A percentile compares a stretch with the other conserved stretches of the same genome.
phyloP scores from a whole-genome alignment of 805 yeast genomes.

The Saturnispora quitensis region DNA sequence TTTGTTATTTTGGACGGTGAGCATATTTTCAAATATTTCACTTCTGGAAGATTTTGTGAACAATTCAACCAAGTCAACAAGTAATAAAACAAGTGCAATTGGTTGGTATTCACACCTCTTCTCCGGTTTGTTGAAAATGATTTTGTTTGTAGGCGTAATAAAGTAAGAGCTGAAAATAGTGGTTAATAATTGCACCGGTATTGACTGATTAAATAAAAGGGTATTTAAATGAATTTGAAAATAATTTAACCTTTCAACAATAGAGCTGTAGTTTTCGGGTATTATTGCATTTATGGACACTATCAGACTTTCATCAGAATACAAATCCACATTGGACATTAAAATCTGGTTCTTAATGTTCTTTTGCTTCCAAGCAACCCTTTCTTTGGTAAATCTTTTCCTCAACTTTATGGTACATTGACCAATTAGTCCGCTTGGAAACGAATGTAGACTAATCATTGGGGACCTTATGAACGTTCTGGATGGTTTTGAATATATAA shows the following conservation, averaged over 20 bases:
- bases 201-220: neutral
- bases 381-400: neutral
- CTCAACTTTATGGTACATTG: neutral
- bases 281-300: slow-evolving; percentile 1
- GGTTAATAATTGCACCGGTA: slow-evolving; percentile 10
- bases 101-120: slow-evolving; percentile 10
- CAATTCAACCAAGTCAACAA: slow-evolving; percentile 8
- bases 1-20: neutral
- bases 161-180: slow-evolving; percentile 9
- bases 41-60: slow-evolving; percentile 4
- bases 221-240: slow-evolving; percentile 9
- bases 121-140: slow-evolving; percentile 6
- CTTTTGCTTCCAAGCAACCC: slow-evolving; percentile 1
- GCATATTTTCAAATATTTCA: neutral
- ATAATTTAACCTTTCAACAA: slow-evolving; percentile 10
- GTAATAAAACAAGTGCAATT: slow-evolving; percentile 9
- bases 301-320: neutral
- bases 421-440: neutral
- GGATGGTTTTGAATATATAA: slow-evolving; percentile 4
- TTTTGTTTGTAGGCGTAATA: neutral
- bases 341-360: neutral
- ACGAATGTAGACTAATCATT: neutral
- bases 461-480: neutral
- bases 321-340: slow-evolving; percentile 1
- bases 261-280: slow-evolving; percentile 4